phyloP scores from a whole-genome alignment of 495 filamentous ascomycete genomes.

The Neurospora terricola region DNA sequence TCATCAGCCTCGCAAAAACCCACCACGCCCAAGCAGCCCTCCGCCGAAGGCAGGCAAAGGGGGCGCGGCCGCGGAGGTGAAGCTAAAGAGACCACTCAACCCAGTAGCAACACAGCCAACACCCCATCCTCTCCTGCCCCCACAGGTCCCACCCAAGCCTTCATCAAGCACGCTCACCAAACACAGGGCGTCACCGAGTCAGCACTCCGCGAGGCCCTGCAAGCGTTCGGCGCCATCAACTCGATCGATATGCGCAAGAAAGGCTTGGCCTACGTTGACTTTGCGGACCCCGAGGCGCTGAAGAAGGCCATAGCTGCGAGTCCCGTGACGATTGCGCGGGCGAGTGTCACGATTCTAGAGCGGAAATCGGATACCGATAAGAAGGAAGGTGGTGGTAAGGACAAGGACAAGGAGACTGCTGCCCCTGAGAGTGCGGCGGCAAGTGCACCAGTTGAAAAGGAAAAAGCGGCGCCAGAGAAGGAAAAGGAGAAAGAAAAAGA shows the following conservation, averaged over 20 bases:
- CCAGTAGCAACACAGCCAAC: constrained; percentile 18
- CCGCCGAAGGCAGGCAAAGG: constrained; percentile 24
- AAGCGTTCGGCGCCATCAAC: constrained; percentile 56
- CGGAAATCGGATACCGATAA: constrained; percentile 48
- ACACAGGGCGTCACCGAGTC: constrained; percentile 84
- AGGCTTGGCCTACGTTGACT: constrained; percentile 85
- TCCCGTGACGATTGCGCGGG: constrained; percentile 70
- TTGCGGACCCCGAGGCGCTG: constrained; percentile 58
- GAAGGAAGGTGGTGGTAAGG: constrained; percentile 10
- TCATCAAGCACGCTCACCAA: constrained; percentile 85
- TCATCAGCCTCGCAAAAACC: constrained; percentile 16
- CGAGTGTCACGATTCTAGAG: constrained; percentile 77
- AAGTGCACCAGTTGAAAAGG: neutral
- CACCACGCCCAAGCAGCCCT: constrained; percentile 9
- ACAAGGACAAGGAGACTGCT: neutral
- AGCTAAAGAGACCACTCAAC: constrained; percentile 1
- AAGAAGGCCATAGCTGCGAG: constrained; percentile 72
- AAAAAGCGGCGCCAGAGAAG: neutral
- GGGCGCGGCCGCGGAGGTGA: neutral
- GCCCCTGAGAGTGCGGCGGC: neutral
- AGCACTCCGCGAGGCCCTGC: constrained; percentile 60
- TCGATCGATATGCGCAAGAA: constrained; percentile 86
- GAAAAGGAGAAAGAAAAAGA: constrained; percentile 4
- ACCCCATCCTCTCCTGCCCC: constrained; percentile 29
- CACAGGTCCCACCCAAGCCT: constrained; percentile 61